Evolutionary conservation across 257 asterid species (phyloP).

Genomic region (Solanum phureja): DNA sequence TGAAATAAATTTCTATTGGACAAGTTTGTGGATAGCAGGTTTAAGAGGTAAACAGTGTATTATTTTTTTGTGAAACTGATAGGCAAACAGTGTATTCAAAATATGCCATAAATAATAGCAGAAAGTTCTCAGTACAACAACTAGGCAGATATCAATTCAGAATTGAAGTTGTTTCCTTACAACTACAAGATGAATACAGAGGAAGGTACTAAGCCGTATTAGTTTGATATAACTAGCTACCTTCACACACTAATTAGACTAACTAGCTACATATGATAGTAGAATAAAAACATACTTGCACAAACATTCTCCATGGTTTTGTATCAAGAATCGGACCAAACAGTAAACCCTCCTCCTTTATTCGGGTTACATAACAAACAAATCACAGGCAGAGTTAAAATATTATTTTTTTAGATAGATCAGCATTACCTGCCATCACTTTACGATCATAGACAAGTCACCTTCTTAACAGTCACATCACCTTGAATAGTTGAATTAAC

Average conservation of each 20-base stretch:
- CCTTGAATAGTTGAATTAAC: background rate
- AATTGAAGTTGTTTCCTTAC: no score
- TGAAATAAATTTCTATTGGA: background rate
- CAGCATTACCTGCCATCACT: background rate
- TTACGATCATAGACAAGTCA: background rate
- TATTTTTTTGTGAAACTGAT: no score
- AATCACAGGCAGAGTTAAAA: background rate
- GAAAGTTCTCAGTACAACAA: background rate
- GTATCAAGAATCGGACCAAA: no score
- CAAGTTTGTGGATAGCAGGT: background rate
- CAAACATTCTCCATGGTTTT: no score
- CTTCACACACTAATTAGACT: no score
- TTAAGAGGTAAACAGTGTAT: background rate
- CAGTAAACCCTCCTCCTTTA: no score
- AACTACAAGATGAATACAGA: background rate
- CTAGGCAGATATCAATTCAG: background rate
- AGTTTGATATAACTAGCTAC: no score
- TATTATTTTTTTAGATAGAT: background rate
- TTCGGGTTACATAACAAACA: background rate
- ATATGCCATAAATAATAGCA: background rate
- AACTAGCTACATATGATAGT: no score
- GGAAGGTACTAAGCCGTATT: background rate
- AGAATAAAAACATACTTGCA: no score
- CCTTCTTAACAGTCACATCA: background rate
- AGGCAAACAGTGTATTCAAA: background rate